Base-by-base conservation (phyloP, 1,284 basidiomycete genomes). In the Vanrija humicola region DNA sequence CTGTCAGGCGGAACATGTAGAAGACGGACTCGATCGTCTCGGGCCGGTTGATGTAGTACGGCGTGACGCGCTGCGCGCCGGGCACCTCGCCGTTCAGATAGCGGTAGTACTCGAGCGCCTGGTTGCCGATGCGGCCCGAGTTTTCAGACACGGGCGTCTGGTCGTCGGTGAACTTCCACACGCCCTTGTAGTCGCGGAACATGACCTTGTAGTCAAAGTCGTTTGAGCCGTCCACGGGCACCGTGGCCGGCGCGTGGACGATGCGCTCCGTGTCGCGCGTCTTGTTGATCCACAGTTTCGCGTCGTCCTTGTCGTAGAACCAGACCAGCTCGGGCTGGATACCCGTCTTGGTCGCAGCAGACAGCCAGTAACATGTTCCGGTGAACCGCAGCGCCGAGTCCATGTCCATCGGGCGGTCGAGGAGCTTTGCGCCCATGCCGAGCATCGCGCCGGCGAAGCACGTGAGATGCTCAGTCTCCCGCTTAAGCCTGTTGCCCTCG, bases 381-480 rank as follows among this genome's bases (percentile, higher is more conserved):
- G 81, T 81, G 62, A 81, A 68, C 16, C 67, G 59, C 48, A 70
- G 64, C 1, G 73, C 79, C 8, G 71, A 72, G 0, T 63, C 65
- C 61, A 82, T 62, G 62, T 83, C 82, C 12, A 70, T 48, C 1
- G 61, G 59, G 1, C 80, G 66, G 38, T 71, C 59, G n/a, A 82
- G 65, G 5, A 83, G 65, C 43, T 73, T 72, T 15, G 79, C 68
- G 6, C 82, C 81, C 29, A 83, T 72, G 3, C 78, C 81, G 3
- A 82, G 68, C 81, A 82, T 82, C 2, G 73, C 82, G 6, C 82
- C 82, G 1, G 78, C 78, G 61, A 82, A 83, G 64, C 81, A 82
- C 0, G 79, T 74, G 8, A 74, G 62, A 50, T 74, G 72, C 56
- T 76, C 72, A 19, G 66, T 59, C 48, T 69, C 68, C 10, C 51